Evolutionary conservation across 169 alveolate species (phyloP).

Genomic region (Eimeria mitis): DNA sequence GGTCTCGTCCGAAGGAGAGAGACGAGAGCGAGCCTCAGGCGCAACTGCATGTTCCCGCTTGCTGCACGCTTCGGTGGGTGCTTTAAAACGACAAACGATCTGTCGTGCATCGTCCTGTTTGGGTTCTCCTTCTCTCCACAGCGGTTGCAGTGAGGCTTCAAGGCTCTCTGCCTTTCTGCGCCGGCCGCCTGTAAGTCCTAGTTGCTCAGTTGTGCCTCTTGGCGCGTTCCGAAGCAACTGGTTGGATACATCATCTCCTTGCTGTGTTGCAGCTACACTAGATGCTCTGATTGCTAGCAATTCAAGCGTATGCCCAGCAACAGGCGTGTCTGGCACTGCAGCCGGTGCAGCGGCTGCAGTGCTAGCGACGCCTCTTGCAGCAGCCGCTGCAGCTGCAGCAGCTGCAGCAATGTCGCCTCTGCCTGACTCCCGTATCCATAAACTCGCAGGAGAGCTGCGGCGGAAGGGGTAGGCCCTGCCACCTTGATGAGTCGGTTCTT

Average conservation of each 20-base stretch:
- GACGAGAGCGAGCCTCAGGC: not conserved
- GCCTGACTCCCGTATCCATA: not conserved
- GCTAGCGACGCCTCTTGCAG: not conserved
- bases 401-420: not conserved
- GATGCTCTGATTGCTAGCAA: not conserved
- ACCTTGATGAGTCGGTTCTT: not conserved
- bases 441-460: conserved; percentile 6
- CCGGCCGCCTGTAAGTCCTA: not conserved
- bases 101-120: not conserved
- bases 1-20: not conserved
- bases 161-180: not conserved
- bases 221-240: not conserved
- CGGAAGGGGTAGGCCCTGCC: not conserved
- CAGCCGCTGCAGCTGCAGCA: too few relatives aligned
- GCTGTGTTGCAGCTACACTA: not conserved
- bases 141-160: not conserved
- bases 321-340: not conserved
- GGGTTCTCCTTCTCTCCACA: not conserved
- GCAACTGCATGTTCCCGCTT: not conserved
- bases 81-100: not conserved
- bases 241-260: not conserved
- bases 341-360: not conserved
- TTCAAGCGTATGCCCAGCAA: not conserved
- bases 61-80: not conserved
- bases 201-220: not conserved